Evolutionary conservation across 371 early-diverging fungal genomes (phyloP), one percentile per base, ranked within the genome.

Genomic region (Rhizopus stolonifer): DNA sequence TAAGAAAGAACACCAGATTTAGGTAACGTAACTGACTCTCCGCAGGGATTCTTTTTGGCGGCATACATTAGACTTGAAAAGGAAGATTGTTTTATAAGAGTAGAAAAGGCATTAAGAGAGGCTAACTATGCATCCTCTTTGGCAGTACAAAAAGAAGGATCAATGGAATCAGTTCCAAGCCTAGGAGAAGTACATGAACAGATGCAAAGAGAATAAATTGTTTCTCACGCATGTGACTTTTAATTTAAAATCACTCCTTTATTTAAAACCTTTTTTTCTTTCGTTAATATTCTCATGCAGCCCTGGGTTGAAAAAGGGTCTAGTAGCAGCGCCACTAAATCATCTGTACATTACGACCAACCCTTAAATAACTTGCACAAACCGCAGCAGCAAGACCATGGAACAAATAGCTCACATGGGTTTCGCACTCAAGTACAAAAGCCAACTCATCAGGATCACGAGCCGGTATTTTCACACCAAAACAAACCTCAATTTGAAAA

Each of bases 1-100:
- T 72, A 72, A 69, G 67, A 57, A 9, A 4, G n/a, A 17, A 2
- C 8, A 5, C 34, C 9, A 23, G 50, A 23, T n/a, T 6, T 34
- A 5, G 14, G 18, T 24, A 15, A 23, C 49, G 25, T 31, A 14
- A 1, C 39, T n/a, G 18, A 21, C 21, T 69, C 67, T 19, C 81
- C 87, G 31, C 84, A 84, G 52, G 95, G 93, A 1, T 93, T 80
- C 69, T 90, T 92, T 68, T 67, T 85, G 22, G 80, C 88, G 14
- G 66, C 81, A 15, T 75, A 90, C 38, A 66, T 77, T 18, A 68
- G 77, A 44, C 63, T 55, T 3, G 63, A 72, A 44, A 60, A 45
- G 29, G 19, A 57, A 19, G 64, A 62, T 15, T 70, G 69, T 25
- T 79, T 82, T 46, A 62, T 51, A 8, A 60, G 70, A 7, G 79